Evolutionary conservation across 345 rosid species (phyloP), one percentile per base, ranked within the genome.

Genomic region (Citrus medica): DNA sequence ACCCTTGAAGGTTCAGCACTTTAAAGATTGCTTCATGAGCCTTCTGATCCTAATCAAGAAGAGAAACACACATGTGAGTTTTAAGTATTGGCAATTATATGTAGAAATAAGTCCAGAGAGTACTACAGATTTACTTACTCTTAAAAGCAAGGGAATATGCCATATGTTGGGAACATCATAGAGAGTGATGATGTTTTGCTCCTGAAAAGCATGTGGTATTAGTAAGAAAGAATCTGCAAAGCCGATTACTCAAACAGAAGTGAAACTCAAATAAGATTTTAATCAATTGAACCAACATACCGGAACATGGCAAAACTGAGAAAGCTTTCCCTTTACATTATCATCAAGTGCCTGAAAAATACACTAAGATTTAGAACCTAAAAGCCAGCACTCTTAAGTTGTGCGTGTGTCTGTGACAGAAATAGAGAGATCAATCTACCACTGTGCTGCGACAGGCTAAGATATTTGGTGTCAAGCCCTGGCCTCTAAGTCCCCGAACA

Each of bases 101-200:
- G 17, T 35, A 40, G n/a, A 64, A 71, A 73, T 56, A 33, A 58
- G 55, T 2, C 38, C 65, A 60, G 24, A 38, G 22, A 38, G 62
- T 2, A 37, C 42, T 37, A 62, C 51, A 68, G 71, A 81, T 71
- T 58, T 37, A 80, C 94, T 85, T 83, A 96, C 99, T 83, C 88
- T 89, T 42, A 97, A 84, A 79, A 97, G 92, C 82, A 92, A 84
- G 71, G 99, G 99, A 80, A 97, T 84, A 71, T 97, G 94, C 99
- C 99, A 97, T 78, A 97, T 97, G 84, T 97, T 97, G 70, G 98
- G 85, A 73, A 95, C 97, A 78, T 97, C 99, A 64, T 90, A 87
- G 71, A 97, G 89, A 80, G 97, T 89, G 83, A 97, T 67, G 53
- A 97, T 85, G 63, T 92, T 89, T 82, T 92, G 93, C 73, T 78